phyloP scores from a whole-genome alignment of 371 early-diverging fungal genomes.

The Capillidium heterosporum region DNA sequence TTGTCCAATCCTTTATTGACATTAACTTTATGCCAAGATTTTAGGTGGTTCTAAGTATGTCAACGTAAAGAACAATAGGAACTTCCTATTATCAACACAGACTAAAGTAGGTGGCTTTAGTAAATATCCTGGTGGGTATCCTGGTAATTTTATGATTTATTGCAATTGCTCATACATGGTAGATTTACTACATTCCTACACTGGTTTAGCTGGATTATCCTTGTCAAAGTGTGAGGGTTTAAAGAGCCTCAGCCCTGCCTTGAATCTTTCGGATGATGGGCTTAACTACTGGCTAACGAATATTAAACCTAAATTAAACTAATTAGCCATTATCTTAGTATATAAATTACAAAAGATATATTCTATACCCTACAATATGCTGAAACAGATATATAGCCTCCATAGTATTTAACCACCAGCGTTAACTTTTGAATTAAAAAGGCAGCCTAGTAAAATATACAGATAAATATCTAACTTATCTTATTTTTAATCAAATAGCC shows the following conservation, averaged over 20 bases:
- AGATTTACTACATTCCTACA: slow-evolving; percentile 6
- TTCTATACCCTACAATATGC: too few species aligned
- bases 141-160: not conserved
- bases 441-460: too few species aligned
- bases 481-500: too few species aligned
- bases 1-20: not conserved
- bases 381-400: too few species aligned
- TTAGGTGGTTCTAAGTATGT: not conserved
- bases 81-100: slow-evolving; percentile 3
- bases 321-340: too few species aligned
- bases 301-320: not conserved
- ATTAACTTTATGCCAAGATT: not conserved
- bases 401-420: too few species aligned
- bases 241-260: slow-evolving; percentile 1
- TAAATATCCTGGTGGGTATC: slow-evolving; percentile 5
- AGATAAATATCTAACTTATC: too few species aligned
- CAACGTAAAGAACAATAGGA: not conserved
- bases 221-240: not conserved
- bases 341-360: too few species aligned
- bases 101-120: slow-evolving; percentile 5
- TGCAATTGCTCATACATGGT: not conserved
- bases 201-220: slow-evolving; percentile 1
- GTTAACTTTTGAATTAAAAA: too few species aligned
- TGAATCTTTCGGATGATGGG: slow-evolving; percentile 1
- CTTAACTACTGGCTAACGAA: not conserved